Conservation (phyloP, 73 alveolate species). For the Tetrahymena malaccensis region DNA sequence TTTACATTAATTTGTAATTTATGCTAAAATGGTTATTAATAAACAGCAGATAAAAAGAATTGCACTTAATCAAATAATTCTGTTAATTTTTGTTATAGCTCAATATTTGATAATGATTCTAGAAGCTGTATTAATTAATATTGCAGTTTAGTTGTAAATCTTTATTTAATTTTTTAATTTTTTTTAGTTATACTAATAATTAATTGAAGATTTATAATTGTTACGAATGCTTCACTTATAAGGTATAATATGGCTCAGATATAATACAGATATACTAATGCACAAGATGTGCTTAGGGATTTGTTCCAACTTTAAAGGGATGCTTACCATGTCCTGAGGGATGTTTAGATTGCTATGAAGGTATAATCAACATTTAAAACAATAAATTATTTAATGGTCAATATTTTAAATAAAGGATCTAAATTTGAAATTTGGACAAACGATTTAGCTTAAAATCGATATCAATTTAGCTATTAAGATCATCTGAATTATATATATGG, state of each 20-base stretch:
- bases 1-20: too few relatives aligned
- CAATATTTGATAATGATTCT: too few relatives aligned
- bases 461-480: neutral
- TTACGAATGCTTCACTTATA: neutral
- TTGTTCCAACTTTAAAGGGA: neutral
- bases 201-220: neutral
- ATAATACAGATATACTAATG: neutral
- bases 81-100: too few relatives aligned
- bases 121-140: too few relatives aligned
- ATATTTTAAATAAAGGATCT: neutral
- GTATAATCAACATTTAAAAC: neutral
- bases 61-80: too few relatives aligned
- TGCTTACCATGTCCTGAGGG: neutral
- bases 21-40: too few relatives aligned
- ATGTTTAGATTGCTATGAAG: neutral
- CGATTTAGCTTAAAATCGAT: neutral
- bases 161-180: too few relatives aligned
- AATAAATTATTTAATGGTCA: neutral
- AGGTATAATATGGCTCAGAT: neutral
- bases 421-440: neutral
- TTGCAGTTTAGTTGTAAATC: too few relatives aligned
- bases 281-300: neutral
- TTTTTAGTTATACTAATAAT: too few relatives aligned
- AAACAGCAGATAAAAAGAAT: too few relatives aligned
- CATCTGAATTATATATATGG: neutral